Evolutionary conservation across 129 eudicot genomes (phyloP), one percentile per base, ranked within the genome.

Genomic region (Flaveria linearis): DNA sequence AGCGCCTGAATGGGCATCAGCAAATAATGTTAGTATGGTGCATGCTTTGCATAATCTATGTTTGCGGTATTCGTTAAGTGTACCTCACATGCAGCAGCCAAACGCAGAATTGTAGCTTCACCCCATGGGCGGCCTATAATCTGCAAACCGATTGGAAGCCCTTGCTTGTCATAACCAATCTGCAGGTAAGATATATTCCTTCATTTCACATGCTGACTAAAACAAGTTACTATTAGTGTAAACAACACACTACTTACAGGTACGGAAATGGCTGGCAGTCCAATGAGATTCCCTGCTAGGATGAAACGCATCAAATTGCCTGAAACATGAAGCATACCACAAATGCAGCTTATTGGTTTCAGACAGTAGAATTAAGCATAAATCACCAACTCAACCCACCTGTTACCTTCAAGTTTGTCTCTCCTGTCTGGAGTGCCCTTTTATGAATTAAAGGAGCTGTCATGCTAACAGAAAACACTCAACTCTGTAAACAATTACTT

Each of bases 81-180:
- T 87, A 93, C 97, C 97, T 90, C 96, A 1, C 89, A 66, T 10
- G 91, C 88, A 50, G 90, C 92, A 80, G 97, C 97, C 80, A 93
- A 72, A 60, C 91, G 92, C 77, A 93, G 72, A 41, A 93, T 72
- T 67, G 98, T 83, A 66, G 98, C 92, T 81, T 93, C 97, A 9
- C 85, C 86, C 98, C 98, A 90, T 25, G 98, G 98, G 18, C 91
- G 91, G 23, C 98, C 98, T 26, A 93, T 83, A 66, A 93, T 78
- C 82, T 90, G 98, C 51, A 93, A 75, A 46, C 98, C 98, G 10
- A 93, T 90, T 22, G 97, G 97, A 80, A 93, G 97, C 68, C 98
- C 98, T 78, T 93, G 85, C 78, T 93, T 93, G 77, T 93, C 98
- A 82, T 93, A 93, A 47, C 97, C 98, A 62, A 93, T 81, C 98